phyloP scores from a whole-genome alignment of 1,284 basidiomycete species.

The Ceratobasidium sp. region DNA sequence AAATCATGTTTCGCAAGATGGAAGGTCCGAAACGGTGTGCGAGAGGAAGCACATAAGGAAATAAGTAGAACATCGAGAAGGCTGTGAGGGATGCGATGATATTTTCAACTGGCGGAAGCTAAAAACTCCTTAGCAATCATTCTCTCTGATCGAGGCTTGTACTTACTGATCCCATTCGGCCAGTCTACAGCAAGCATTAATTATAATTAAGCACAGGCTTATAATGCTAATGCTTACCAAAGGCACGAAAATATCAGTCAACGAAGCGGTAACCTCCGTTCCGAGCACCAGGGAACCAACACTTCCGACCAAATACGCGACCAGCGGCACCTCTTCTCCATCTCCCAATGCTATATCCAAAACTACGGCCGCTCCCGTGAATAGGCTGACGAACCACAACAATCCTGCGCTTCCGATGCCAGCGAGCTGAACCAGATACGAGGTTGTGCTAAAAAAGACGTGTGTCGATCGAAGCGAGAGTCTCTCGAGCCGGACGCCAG shows the following conservation, averaged over 20 bases:
- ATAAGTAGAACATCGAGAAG: slow-evolving; percentile 64
- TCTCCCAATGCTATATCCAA: slow-evolving; percentile 52
- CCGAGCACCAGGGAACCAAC: slow-evolving; percentile 71
- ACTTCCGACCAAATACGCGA: slow-evolving; percentile 72
- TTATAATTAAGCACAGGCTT: background rate
- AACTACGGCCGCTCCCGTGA: slow-evolving; percentile 40
- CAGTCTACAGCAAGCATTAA: slow-evolving; percentile 58
- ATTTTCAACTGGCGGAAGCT: slow-evolving; percentile 82
- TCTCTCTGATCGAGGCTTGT: too few relatives aligned
- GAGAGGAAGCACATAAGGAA: slow-evolving; percentile 76
- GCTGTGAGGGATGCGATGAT: slow-evolving; percentile 84
- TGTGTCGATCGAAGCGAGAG: slow-evolving; percentile 28
- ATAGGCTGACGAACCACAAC: slow-evolving; percentile 41
- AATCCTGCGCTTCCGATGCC: slow-evolving; percentile 42
- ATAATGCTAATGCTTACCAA: slow-evolving; percentile 63
- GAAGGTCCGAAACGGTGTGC: slow-evolving; percentile 72
- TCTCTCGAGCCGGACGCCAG: slow-evolving; percentile 44
- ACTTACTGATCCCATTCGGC: slow-evolving; percentile 66
- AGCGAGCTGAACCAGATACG: slow-evolving; percentile 42
- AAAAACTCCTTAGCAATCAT: background rate
- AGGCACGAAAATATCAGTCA: slow-evolving; percentile 91
- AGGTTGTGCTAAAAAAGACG: slow-evolving; percentile 42
- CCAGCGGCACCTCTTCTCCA: slow-evolving; percentile 57
- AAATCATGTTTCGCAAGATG: slow-evolving; percentile 53
- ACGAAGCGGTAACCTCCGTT: slow-evolving; percentile 70